Evolutionary conservation across 768 basidiomycete species (phyloP).

Genomic region (Pleurotus tuoliensis): DNA sequence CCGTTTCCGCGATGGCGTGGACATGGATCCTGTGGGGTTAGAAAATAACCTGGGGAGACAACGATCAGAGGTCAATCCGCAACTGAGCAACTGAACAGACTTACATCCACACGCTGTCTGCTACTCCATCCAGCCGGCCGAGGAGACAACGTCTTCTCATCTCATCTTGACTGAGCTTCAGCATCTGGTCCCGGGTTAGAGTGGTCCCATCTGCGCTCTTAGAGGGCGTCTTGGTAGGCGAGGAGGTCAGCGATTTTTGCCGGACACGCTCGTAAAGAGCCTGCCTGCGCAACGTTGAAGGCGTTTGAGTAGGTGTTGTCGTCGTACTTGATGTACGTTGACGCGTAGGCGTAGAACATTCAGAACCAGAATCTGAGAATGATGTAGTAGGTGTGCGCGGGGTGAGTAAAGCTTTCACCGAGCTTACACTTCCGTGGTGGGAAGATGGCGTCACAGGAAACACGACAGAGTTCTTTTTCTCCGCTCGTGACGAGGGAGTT

Average conservation of each 20-base stretch:
- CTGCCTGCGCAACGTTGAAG: constrained; percentile 69
- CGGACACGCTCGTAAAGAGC: constrained; percentile 81
- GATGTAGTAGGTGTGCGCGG: constrained; percentile 41
- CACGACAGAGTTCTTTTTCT: constrained; percentile 28
- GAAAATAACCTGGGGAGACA: constrained; percentile 62
- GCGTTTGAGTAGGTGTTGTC: constrained; percentile 58
- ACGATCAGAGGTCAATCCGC: background rate
- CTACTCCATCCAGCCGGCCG: constrained; percentile 73
- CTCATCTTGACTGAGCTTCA: constrained; percentile 75
- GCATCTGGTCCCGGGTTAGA: constrained; percentile 61
- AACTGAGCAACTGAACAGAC: constrained; percentile 17
- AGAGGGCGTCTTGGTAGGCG: constrained; percentile 67
- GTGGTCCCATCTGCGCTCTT: constrained; percentile 38
- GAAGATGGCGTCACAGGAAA: constrained; percentile 70
- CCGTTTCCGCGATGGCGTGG: constrained; percentile 62
- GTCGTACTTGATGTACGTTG: constrained; percentile 51
- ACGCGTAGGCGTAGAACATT: constrained; percentile 65
- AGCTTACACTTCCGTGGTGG: constrained; percentile 27
- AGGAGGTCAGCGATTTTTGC: constrained; percentile 62
- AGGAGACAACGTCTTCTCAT: constrained; percentile 71
- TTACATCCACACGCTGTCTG: constrained; percentile 89
- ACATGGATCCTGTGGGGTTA: constrained; percentile 46
- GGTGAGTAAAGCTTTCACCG: constrained; percentile 28
- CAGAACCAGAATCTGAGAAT: constrained; percentile 27
- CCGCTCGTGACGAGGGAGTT: background rate